Evolutionary conservation across 2,329 filamentous ascomycete species (phyloP).

Genomic region (Microthyrium microscopicum): DNA sequence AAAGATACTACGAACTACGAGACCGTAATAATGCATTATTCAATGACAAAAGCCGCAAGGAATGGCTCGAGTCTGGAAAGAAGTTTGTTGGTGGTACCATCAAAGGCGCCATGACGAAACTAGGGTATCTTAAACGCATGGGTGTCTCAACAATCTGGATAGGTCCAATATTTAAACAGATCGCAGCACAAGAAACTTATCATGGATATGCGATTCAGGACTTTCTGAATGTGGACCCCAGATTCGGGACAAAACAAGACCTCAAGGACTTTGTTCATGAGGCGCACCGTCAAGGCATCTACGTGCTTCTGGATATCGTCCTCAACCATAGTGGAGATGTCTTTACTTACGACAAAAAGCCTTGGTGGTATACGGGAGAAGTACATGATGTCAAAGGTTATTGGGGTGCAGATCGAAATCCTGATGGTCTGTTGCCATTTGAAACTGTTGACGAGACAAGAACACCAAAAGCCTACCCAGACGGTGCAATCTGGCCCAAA

Average conservation of each 20-base stretch:
- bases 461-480: slow-evolving; percentile 1
- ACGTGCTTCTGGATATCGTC: slow-evolving; percentile 14
- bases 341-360: slow-evolving; percentile 3
- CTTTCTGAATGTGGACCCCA: slow-evolving; percentile 13
- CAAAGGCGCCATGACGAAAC: slow-evolving; percentile 11
- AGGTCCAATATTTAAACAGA: slow-evolving; percentile 14
- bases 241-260: slow-evolving; percentile 13
- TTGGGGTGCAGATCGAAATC: slow-evolving; percentile 9
- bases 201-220: slow-evolving; percentile 13
- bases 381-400: background rate
- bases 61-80: slow-evolving; percentile 10
- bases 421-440: background rate
- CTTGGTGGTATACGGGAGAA: background rate
- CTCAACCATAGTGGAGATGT: slow-evolving; percentile 10
- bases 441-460: slow-evolving; percentile 2
- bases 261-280: slow-evolving; percentile 11
- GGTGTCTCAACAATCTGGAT: slow-evolving; percentile 13
- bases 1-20: background rate
- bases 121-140: slow-evolving; percentile 13
- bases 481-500: slow-evolving; percentile 13
- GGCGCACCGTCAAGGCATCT: slow-evolving; percentile 12
- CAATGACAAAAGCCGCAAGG: background rate
- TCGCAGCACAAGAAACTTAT: slow-evolving; percentile 10
- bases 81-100: slow-evolving; percentile 12
- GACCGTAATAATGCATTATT: slow-evolving; percentile 9